A percentile compares a stretch with the other conserved stretches of the same genome.
Conservation (phyloP, 805 yeast species). For the Starmerella floricola region DNA sequence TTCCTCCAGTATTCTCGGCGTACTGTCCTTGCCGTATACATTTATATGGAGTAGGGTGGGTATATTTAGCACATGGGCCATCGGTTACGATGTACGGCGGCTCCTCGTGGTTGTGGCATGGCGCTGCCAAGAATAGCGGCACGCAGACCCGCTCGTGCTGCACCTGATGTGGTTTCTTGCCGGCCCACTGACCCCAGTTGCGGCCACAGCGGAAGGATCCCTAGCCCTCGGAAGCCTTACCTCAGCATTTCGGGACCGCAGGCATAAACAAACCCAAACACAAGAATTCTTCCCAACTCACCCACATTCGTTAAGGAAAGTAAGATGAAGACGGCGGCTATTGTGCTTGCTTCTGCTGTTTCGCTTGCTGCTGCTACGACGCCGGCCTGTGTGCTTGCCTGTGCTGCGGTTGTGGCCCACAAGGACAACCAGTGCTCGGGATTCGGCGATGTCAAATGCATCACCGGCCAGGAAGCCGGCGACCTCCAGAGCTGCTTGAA, state of each 20-base stretch:
- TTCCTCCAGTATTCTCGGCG: too few species aligned
- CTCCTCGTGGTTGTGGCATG: too few species aligned
- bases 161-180: too few species aligned
- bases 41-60: too few species aligned
- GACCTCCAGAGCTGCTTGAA: conserved; percentile 52
- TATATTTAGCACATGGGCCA: too few species aligned
- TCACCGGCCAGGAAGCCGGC: conserved; percentile 45
- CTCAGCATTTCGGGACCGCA: conserved; percentile 1
- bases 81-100: too few species aligned
- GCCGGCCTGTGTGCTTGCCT: conserved; percentile 85
- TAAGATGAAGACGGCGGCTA: conserved; percentile 21
- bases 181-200: too few species aligned
- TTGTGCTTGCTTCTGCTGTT: conserved; percentile 30
- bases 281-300: not conserved
- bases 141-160: too few species aligned
- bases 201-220: not conserved
- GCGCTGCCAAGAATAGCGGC: too few species aligned
- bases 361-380: conserved; percentile 42
- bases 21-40: too few species aligned
- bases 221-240: not conserved
- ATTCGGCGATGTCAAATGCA: conserved; percentile 53
- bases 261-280: conserved; percentile 6
- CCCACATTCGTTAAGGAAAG: not conserved
- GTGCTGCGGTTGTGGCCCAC: conserved; percentile 57
- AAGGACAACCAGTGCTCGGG: conserved; percentile 28